Evolutionary conservation across 2,329 filamentous ascomycete species (phyloP).

Genomic region (Gaeumannomyces sp.): DNA sequence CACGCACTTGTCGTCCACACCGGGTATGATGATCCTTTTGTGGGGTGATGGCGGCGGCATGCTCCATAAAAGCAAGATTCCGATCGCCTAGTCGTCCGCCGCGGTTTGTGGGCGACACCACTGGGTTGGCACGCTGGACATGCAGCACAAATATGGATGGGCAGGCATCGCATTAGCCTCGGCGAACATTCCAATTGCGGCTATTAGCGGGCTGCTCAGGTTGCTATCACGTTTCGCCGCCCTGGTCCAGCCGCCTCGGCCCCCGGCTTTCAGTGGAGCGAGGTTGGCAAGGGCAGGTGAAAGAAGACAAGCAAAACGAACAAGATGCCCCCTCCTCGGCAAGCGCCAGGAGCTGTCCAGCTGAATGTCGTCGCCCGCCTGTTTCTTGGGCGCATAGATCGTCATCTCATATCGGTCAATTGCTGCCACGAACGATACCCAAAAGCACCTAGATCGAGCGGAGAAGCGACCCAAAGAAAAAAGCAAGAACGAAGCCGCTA

Average conservation of each 20-base stretch:
- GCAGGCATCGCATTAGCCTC: not conserved
- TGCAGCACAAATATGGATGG: not conserved
- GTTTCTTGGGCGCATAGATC: no score
- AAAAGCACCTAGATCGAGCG: not conserved
- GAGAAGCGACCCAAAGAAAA: not conserved
- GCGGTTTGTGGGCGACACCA: no score
- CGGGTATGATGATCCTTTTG: not conserved
- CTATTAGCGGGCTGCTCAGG: no score
- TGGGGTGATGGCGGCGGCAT: no score
- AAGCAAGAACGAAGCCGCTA: not conserved
- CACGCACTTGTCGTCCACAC: not conserved
- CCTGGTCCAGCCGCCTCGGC: not conserved
- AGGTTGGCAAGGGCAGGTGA: not conserved
- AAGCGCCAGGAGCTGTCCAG: no score
- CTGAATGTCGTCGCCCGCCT: no score
- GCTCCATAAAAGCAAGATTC: not conserved
- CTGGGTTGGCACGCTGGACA: not conserved
- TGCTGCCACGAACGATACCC: no score
- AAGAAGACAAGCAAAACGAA: not conserved
- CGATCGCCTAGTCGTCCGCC: no score
- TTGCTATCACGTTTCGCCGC: not conserved
- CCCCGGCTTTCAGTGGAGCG: not conserved
- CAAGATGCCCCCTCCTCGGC: not conserved
- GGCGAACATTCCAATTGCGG: not conserved
- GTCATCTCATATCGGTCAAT: no score